Evolutionary conservation across 768 basidiomycete genomes (phyloP).

Genomic region (Rhodotorula diobovata): DNA sequence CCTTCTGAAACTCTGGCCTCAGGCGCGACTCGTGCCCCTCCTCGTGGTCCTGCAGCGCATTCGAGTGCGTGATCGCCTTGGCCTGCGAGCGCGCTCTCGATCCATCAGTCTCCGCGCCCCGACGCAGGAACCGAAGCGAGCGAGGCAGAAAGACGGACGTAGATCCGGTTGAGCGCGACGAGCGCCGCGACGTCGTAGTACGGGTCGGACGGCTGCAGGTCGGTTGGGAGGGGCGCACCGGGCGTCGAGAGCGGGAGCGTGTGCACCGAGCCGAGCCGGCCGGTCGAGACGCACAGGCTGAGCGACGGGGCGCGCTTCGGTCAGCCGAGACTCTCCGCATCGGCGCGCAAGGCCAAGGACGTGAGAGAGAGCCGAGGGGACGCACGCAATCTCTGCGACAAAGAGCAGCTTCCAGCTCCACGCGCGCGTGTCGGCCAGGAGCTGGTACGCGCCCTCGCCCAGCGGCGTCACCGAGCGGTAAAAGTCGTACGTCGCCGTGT

Average conservation of each 20-base stretch:
- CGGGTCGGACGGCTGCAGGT: not conserved
- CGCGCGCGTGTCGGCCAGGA: constrained; percentile 1
- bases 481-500: constrained; percentile 24
- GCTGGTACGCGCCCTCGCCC: constrained; percentile 13
- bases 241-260: constrained; percentile 8
- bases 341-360: not conserved
- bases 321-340: no score
- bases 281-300: constrained; percentile 34
- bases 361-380: not conserved
- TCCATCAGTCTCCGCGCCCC: no score
- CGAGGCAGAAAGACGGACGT: not conserved
- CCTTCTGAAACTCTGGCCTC: constrained; percentile 18
- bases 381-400: constrained; percentile 30
- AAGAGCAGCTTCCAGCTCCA: constrained; percentile 30
- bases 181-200: constrained; percentile 21
- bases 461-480: constrained; percentile 24
- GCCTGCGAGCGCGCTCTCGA: constrained; percentile 1
- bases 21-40: constrained; percentile 10
- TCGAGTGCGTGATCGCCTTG: constrained; percentile 27
- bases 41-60: constrained; percentile 11
- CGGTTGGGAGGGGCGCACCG: not conserved
- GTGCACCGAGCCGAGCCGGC: constrained; percentile 15
- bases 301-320: fast-evolving
- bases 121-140: no score
- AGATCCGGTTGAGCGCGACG: constrained; percentile 22